Conservation (phyloP, 257 asterid genomes). For the Nicotiana paniculata region DNA sequence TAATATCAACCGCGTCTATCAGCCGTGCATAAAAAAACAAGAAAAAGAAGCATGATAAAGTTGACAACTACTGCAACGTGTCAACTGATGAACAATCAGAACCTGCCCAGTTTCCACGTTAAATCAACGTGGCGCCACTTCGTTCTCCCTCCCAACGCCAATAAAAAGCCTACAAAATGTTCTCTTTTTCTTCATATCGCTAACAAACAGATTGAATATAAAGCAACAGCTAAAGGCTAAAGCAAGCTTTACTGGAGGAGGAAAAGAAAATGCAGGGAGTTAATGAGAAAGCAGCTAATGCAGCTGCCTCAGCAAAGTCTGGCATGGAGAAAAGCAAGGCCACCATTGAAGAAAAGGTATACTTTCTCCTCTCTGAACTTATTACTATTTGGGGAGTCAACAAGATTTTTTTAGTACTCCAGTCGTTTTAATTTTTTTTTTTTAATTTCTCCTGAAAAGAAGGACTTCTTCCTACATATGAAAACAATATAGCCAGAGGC, state of each 20-base stretch:
- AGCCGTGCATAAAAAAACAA: no score
- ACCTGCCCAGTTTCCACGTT: not conserved
- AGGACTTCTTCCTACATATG: no score
- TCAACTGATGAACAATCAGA: not conserved
- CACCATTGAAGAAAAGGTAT: slow-evolving; percentile 21
- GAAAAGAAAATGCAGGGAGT: slow-evolving; percentile 34
- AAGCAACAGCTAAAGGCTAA: not conserved
- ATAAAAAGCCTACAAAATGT: not conserved
- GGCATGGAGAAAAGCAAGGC: slow-evolving; percentile 58
- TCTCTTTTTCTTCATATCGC: not conserved
- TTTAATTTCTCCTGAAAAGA: no score
- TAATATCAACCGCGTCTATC: no score
- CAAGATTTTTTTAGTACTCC: no score
- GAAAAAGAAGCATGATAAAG: no score
- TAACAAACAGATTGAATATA: not conserved
- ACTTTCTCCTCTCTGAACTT: no score
- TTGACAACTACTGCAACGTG: not conserved
- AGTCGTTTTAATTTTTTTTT: no score
- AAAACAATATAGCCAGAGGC: no score
- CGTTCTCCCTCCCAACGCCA: not conserved
- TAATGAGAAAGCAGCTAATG: slow-evolving; percentile 29
- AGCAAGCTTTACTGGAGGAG: not conserved
- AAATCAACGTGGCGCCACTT: not conserved
- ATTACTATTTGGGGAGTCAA: no score
- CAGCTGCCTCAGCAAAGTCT: slow-evolving; percentile 41